These are phyloP conservation scores for Verticillium alfalfae DNA, from an alignment of 2,329 filamentous ascomycete species.

Conservation along the genomic window DNA sequence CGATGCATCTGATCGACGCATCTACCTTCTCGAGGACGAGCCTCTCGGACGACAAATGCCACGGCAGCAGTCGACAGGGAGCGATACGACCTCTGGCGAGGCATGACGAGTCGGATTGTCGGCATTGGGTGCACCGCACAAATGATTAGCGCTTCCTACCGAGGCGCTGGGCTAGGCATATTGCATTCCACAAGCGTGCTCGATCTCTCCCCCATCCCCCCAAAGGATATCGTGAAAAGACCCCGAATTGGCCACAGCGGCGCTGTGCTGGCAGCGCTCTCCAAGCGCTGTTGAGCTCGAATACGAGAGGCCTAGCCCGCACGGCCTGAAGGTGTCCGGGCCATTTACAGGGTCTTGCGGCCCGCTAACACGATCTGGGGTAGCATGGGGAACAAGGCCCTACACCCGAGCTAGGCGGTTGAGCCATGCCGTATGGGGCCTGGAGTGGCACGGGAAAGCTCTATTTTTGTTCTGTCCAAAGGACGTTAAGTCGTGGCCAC, in stretches of 20 bases:
- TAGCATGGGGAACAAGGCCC: not conserved
- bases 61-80: not conserved
- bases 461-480: not conserved
- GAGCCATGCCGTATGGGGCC: not conserved
- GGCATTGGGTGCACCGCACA: not conserved
- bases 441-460: not conserved
- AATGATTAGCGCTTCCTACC: not conserved
- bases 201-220: not conserved
- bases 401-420: not conserved
- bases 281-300: not conserved
- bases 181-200: not conserved
- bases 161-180: not conserved
- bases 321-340: not conserved
- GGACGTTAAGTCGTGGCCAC: not conserved
- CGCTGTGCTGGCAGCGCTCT: not conserved
- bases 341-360: not conserved
- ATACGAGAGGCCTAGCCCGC: not conserved
- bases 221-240: not conserved
- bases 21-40: too few species aligned
- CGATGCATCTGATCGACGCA: not conserved
- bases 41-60: too few species aligned
- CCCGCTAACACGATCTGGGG: not conserved
- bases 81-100: not conserved
- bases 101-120: not conserved
- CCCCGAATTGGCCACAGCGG: not conserved